A percentile compares a stretch with the other conserved stretches of the same genome.
Conservation (phyloP, 768 basidiomycete species). For the Lepiota brunneoincarnata region DNA sequence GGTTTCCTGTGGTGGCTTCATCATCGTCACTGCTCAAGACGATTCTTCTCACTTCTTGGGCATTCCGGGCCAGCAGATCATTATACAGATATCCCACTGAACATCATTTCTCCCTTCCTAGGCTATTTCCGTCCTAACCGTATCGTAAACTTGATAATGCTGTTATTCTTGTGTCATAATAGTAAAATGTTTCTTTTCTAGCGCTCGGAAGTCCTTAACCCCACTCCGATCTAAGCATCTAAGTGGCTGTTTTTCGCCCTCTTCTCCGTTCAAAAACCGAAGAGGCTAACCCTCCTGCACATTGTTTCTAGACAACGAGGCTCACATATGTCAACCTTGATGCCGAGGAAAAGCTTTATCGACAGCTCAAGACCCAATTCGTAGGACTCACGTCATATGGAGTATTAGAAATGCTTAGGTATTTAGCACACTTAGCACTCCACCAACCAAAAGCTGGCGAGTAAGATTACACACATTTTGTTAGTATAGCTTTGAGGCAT, state of each 20-base stretch:
- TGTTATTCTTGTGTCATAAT: not conserved
- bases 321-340: not conserved
- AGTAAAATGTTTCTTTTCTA: not conserved
- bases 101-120: not conserved
- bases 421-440: no score
- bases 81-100: conserved; percentile 12
- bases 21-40: conserved; percentile 20
- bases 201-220: not conserved
- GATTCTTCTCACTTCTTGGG: conserved; percentile 25
- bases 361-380: no score
- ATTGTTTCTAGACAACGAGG: not conserved
- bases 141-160: not conserved
- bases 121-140: not conserved
- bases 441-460: no score
- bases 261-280: conserved; percentile 1
- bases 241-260: not conserved
- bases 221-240: not conserved
- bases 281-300: not conserved
- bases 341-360: no score
- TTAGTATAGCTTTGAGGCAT: no score
- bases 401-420: no score
- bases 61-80: conserved; percentile 26
- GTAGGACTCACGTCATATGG: no score
- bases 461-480: no score
- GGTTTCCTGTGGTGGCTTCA: conserved; percentile 19